Conservation (phyloP, 495 filamentous ascomycete genomes). For the Sporormia fimetaria region DNA sequence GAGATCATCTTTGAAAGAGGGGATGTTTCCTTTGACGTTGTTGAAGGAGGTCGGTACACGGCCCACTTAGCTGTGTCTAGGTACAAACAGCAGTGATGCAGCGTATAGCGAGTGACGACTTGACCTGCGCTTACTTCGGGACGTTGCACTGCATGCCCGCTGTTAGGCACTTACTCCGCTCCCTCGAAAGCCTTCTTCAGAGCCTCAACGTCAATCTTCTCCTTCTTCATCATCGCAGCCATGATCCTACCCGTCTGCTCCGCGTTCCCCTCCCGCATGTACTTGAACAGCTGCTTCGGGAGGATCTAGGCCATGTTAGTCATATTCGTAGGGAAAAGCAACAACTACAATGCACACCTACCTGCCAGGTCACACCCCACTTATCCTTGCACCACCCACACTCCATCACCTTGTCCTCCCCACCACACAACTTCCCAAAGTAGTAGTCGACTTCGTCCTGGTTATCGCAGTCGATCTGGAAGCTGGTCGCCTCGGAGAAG, state of each 20-base stretch:
- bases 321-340: too few relatives aligned
- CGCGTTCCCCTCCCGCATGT: conserved; percentile 13
- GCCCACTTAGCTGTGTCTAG: too few relatives aligned
- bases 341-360: too few relatives aligned
- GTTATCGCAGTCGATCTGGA: conserved; percentile 31
- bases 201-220: conserved; percentile 32
- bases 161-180: too few relatives aligned
- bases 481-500: conserved; percentile 27
- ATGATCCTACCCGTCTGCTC: conserved; percentile 17
- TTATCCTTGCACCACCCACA: conserved; percentile 34
- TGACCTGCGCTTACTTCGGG: too few relatives aligned
- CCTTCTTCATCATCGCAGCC: conserved; percentile 31
- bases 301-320: conserved; percentile 35
- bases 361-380: neutral
- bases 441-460: conserved; percentile 36
- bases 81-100: too few relatives aligned
- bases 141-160: too few relatives aligned
- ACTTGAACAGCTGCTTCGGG: conserved; percentile 27
- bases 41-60: too few relatives aligned
- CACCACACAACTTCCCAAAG: conserved; percentile 32
- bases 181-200: conserved; percentile 28
- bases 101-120: too few relatives aligned
- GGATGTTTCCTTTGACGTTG: too few relatives aligned
- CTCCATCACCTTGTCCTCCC: conserved; percentile 26
- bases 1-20: too few relatives aligned